These are phyloP conservation scores for Hericium alpestre DNA, from an alignment of 768 basidiomycete genomes.

Conservation along the genomic window DNA sequence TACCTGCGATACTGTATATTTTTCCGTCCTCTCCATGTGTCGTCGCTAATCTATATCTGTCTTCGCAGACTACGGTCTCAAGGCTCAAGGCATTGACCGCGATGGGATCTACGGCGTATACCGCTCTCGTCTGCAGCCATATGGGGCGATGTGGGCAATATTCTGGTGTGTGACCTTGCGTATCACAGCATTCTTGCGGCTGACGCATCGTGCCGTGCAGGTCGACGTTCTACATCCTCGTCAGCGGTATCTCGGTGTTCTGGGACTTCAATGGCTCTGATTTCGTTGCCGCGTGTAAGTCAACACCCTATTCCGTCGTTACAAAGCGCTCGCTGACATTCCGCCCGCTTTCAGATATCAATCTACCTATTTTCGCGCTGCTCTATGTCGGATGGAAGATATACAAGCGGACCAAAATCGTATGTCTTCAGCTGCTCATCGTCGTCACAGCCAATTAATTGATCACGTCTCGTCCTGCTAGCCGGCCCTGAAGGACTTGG, in stretches of 20 bases:
- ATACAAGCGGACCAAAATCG: slow-evolving; percentile 10
- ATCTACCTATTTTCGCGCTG: slow-evolving; percentile 8
- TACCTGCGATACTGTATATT: slow-evolving; percentile 12
- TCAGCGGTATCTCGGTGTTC: slow-evolving; percentile 10
- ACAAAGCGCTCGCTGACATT: not conserved
- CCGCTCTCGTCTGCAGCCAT: slow-evolving; percentile 11
- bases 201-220: not conserved
- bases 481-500: slow-evolving; percentile 1
- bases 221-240: slow-evolving; percentile 9
- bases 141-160: slow-evolving; percentile 11
- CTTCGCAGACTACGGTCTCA: slow-evolving; percentile 11
- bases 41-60: not conserved
- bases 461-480: too few species aligned
- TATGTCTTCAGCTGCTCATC: not conserved
- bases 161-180: slow-evolving; percentile 7
- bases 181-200: too few species aligned
- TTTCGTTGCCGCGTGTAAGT: slow-evolving; percentile 11
- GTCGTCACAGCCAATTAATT: too few species aligned
- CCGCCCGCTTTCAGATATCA: slow-evolving; percentile 2
- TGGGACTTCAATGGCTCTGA: slow-evolving; percentile 10
- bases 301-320: not conserved
- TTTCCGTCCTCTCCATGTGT: not conserved
- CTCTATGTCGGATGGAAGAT: slow-evolving; percentile 11
- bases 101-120: not conserved
- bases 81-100: slow-evolving; percentile 1